phyloP scores from a whole-genome alignment of 176 grass and related monocot species.

The Triticum timopheevii region DNA sequence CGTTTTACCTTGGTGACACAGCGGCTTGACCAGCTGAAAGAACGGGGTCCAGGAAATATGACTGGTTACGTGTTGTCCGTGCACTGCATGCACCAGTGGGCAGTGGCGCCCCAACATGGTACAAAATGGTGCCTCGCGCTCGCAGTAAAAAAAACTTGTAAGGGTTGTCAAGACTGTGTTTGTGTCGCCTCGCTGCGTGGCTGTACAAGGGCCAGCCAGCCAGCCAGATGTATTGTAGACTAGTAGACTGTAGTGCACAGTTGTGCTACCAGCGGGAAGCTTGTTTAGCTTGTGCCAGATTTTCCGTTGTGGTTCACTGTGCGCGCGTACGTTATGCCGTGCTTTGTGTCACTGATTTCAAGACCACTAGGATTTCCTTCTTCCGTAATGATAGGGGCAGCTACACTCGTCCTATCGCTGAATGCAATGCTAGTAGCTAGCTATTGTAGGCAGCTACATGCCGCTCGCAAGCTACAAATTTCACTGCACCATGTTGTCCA shows the following conservation, averaged over 20 bases:
- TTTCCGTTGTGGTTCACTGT: neutral
- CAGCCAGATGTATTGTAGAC: neutral
- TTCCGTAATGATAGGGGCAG: neutral
- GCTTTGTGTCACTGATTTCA: constrained; percentile 19
- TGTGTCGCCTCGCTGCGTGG: neutral
- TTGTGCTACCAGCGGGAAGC: neutral
- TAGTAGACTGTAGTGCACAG: neutral
- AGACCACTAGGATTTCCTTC: neutral
- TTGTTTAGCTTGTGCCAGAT: neutral
- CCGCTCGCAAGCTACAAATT: neutral
- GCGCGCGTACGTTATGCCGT: neutral
- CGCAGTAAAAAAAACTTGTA: neutral
- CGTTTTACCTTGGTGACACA: neutral
- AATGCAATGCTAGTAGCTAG: neutral
- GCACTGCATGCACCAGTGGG: neutral
- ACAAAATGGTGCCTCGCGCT: neutral
- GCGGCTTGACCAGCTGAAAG: constrained; percentile 9
- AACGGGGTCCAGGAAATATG: neutral
- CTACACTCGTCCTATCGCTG: neutral
- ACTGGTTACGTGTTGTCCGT: neutral
- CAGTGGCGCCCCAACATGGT: neutral
- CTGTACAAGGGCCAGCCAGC: neutral
- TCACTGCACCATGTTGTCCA: too few relatives aligned
- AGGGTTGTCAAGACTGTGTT: neutral
- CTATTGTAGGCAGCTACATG: neutral